phyloP scores from a whole-genome alignment of 495 filamentous ascomycete genomes.

The Annulohypoxylon moriforme region DNA sequence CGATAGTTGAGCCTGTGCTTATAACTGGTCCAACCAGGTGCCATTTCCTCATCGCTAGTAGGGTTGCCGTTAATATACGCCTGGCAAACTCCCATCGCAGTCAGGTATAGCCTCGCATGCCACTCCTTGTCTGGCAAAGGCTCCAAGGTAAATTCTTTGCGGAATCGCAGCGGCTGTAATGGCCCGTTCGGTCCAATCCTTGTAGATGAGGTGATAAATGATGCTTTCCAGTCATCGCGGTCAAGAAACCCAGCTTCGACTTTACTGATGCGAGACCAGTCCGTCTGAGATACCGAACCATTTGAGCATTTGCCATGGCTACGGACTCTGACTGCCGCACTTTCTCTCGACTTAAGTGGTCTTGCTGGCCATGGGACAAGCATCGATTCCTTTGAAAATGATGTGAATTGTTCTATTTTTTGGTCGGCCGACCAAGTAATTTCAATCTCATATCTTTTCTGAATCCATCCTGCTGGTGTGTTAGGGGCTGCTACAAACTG shows the following conservation, averaged over 20 bases:
- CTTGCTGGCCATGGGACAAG: conserved; percentile 1
- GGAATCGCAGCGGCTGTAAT: background rate
- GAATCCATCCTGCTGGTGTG: background rate
- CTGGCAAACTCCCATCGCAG: background rate
- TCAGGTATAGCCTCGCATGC: background rate
- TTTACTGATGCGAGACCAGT: background rate
- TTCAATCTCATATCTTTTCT: background rate
- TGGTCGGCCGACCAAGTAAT: background rate
- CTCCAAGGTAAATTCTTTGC: background rate
- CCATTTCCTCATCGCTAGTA: background rate
- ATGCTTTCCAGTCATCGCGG: background rate
- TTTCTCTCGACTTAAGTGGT: background rate
- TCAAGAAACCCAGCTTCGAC: background rate
- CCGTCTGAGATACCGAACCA: background rate
- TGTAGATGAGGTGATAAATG: background rate
- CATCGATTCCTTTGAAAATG: background rate
- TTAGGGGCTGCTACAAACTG: background rate
- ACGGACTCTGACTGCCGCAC: background rate
- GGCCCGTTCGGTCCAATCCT: background rate
- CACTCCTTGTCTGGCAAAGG: background rate
- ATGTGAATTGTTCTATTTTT: background rate
- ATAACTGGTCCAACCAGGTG: background rate
- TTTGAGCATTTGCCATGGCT: background rate
- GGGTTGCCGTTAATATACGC: background rate
- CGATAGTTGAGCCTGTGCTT: background rate